Evolutionary conservation across 805 yeast species (phyloP), one percentile per base, ranked within the genome.

Genomic region (Kodamaea nitidulidarum): DNA sequence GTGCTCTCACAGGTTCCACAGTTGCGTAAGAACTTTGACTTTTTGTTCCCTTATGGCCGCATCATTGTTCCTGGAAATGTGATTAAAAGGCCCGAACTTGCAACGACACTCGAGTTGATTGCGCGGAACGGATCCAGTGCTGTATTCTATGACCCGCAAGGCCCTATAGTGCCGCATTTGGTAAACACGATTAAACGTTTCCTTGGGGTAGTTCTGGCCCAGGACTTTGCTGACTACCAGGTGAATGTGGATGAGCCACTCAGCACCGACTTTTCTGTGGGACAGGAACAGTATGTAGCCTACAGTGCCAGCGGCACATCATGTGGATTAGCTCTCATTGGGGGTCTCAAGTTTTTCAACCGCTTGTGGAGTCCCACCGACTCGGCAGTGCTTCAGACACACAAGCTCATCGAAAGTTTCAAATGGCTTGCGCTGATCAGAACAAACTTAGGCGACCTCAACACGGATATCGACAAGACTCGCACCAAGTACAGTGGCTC

Each of bases 341-440:
- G 88, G 2, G 97, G 95, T 0, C 63, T 91, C 34, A 76, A 78
- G 34, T 75, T 88, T 21, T 68, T 84, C 63, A 73, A 78, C 44
- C 59, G 58, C 20, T 44, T 61, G 3, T 54, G 58, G 12, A 39
- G 47, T 6, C 40, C 38, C 1, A 10, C 28, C 3, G 65, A 59
- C 31, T 47, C 46, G 9, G 38, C 40, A 7, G 53, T 48, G 4
- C 39, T 73, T 9, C 70, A 75, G 10, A 66, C 80, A 2, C 97
- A 86, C 52, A 70, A 85, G 40, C 55, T 88, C 6, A 65, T 88
- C 8, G 98, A 91, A 61, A 65, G 84, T 2, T 87, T 91, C 95
- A 91, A 91, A 60, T 91, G 96, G 96, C 75, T 88, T 76, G 86
- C 90, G 0, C 74, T 91, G 9, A 91, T 83, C 0, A 71, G 97